phyloP scores from a whole-genome alignment of 495 filamentous ascomycete genomes.

The Annulohypoxylon nitens region DNA sequence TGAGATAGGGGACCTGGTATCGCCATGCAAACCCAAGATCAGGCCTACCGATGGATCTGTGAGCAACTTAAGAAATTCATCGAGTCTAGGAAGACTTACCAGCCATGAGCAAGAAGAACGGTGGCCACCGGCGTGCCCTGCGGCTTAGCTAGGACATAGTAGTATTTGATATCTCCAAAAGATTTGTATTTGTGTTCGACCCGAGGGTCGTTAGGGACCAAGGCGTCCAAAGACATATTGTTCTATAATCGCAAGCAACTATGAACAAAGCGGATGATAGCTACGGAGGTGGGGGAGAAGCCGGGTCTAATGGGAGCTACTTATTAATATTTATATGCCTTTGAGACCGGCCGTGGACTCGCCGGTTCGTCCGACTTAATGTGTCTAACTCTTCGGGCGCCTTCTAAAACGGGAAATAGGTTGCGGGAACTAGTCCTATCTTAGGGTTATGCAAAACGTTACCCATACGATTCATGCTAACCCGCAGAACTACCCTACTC shows the following conservation, averaged over 20 bases:
- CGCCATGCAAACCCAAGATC: slow-evolving; percentile 82
- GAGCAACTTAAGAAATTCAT: slow-evolving; percentile 2
- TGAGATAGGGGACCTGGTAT: slow-evolving; percentile 83
- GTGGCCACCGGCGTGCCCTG: slow-evolving; percentile 67
- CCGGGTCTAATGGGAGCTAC: slow-evolving; percentile 3
- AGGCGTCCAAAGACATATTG: slow-evolving; percentile 69
- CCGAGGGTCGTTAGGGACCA: slow-evolving; percentile 73
- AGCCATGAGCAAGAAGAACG: slow-evolving; percentile 72
- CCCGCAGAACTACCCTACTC: background rate
- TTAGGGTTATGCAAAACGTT: background rate
- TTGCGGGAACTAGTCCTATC: slow-evolving; percentile 13
- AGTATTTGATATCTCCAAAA: slow-evolving; percentile 75
- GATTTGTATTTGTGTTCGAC: slow-evolving; percentile 70
- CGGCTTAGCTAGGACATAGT: slow-evolving; percentile 76
- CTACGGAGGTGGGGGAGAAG: background rate
- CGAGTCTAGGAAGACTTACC: slow-evolving; percentile 53
- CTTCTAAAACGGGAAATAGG: slow-evolving; percentile 26
- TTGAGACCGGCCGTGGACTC: slow-evolving; percentile 5
- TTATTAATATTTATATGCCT: slow-evolving; percentile 39
- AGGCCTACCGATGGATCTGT: slow-evolving; percentile 65
- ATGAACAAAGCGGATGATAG: slow-evolving; percentile 5
- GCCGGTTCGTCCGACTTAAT: slow-evolving; percentile 18
- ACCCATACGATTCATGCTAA: background rate
- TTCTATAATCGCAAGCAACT: slow-evolving; percentile 4
- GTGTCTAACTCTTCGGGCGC: slow-evolving; percentile 18